Evolutionary conservation across 441 rosid genomes (phyloP), one percentile per base, ranked within the genome.

Genomic region (Bocquillonia castaneifolia): DNA sequence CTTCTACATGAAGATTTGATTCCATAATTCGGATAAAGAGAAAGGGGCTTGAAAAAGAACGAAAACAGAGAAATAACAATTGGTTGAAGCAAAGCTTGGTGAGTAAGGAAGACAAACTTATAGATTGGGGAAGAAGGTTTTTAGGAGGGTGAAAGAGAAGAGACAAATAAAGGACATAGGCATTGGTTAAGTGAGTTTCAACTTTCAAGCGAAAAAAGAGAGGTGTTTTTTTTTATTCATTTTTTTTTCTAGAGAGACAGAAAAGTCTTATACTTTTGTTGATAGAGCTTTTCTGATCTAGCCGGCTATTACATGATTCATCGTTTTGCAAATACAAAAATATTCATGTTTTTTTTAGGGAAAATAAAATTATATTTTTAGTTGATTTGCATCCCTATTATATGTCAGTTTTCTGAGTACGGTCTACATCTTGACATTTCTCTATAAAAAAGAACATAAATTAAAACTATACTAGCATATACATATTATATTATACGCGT

Each of bases 251-350:
- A 56, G 54, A 37, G 44, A 59, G 66, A 74, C 71, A 78, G 77
- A 80, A 70, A 78, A 79, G 84, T 73, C 78, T 67, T 64, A 65
- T 80, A 66, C 55, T 72, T 68, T 78, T 70, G 76, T 68, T 18
- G 45, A 34, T 59, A 64, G 70, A 36, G 56, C 5, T 36, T 66
- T 75, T 74, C 72, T 73, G 69, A 47, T 37, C 23, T 52, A 52
- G 84, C 87, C 87, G 87, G 84, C 84, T 59, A 71, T n/a, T n/a
- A n/a, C n/a, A n/a, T n/a, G n/a, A n/a, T n/a, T n/a, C n/a, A n/a
- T n/a, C n/a, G n/a, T n/a, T n/a, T n/a, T n/a, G n/a, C n/a, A n/a
- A n/a, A n/a, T n/a, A n/a, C n/a, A n/a, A n/a, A n/a, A n/a, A n/a
- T n/a, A n/a, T n/a, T n/a, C n/a, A n/a, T n/a, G n/a, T n/a, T n/a